Evolutionary conservation across 2,329 filamentous ascomycete genomes (phyloP).

Genomic region (Colletotrichum viniferum): DNA sequence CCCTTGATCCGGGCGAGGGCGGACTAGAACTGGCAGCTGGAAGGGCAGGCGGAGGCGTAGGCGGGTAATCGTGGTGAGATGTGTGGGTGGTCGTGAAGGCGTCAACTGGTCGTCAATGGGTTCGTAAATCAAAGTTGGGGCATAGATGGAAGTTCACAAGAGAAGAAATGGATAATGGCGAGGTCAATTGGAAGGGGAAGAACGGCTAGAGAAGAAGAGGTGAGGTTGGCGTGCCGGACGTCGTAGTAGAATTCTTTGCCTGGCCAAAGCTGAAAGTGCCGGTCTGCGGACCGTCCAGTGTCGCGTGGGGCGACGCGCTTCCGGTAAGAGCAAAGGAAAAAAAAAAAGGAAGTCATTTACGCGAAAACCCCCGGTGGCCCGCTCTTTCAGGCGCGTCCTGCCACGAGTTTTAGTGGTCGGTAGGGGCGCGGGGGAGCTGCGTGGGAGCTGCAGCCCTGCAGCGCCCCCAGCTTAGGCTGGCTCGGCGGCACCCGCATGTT

Average conservation of each 20-base stretch:
- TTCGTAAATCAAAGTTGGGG: not conserved
- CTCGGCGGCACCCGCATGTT: not conserved
- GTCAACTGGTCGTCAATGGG: not conserved
- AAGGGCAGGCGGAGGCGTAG: not conserved
- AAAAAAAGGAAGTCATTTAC: constrained; percentile 1
- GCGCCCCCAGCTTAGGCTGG: not conserved
- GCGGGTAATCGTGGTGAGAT: not conserved
- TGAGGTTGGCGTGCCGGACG: not conserved
- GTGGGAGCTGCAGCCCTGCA: constrained; percentile 14
- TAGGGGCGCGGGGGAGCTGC: not conserved
- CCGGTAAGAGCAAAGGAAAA: not conserved
- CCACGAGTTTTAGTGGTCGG: not conserved
- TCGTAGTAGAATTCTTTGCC: constrained; percentile 8
- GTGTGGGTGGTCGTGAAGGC: not conserved
- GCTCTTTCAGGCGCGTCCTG: constrained; percentile 8
- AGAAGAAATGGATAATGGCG: not conserved
- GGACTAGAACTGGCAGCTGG: not conserved
- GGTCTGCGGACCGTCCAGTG: constrained; percentile 2
- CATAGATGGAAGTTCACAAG: not conserved
- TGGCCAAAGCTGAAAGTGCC: not conserved
- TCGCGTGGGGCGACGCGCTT: constrained; percentile 14
- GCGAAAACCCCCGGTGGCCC: not conserved
- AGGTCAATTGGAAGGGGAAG: not conserved
- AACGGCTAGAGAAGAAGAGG: not conserved
- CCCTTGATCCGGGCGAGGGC: not conserved